phyloP scores from a whole-genome alignment of 768 basidiomycete species.

The Chiua virens region DNA sequence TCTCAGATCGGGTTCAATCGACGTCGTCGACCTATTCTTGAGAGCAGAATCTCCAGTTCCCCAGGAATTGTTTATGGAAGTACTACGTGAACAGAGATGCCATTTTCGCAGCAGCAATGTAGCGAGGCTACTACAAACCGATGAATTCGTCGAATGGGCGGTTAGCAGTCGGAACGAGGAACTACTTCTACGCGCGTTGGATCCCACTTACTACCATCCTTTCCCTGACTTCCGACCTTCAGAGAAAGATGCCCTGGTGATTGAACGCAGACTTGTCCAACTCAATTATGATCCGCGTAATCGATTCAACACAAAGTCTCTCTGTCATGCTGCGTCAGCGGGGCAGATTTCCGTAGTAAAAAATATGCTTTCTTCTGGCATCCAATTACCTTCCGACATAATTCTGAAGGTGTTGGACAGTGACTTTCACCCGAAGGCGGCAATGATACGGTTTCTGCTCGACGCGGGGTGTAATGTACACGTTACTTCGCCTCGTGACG shows the following conservation, averaged over 20 bases:
- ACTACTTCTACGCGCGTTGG: background rate
- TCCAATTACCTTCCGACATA: slow-evolving; percentile 1
- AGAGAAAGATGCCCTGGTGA: background rate
- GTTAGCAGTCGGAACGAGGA: background rate
- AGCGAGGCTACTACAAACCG: background rate
- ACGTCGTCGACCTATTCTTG: background rate
- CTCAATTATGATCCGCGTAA: background rate
- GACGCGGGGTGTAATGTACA: background rate
- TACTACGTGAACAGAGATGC: background rate
- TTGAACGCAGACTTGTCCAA: slow-evolving; percentile 8
- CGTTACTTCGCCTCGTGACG: background rate
- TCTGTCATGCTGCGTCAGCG: background rate
- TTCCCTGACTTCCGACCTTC: too few species aligned
- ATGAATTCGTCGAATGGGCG: slow-evolving; percentile 3
- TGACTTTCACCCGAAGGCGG: too few species aligned
- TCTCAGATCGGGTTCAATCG: accelerated
- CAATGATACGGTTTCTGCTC: slow-evolving; percentile 4
- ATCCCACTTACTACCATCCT: background rate
- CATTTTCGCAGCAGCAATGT: too few species aligned
- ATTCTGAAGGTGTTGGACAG: background rate
- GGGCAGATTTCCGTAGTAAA: slow-evolving; percentile 5
- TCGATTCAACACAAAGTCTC: background rate
- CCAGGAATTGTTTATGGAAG: background rate
- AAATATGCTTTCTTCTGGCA: background rate
- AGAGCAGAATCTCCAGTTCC: background rate